Conservation (phyloP, 2,329 filamentous ascomycete species). For the Alternaria panax region DNA sequence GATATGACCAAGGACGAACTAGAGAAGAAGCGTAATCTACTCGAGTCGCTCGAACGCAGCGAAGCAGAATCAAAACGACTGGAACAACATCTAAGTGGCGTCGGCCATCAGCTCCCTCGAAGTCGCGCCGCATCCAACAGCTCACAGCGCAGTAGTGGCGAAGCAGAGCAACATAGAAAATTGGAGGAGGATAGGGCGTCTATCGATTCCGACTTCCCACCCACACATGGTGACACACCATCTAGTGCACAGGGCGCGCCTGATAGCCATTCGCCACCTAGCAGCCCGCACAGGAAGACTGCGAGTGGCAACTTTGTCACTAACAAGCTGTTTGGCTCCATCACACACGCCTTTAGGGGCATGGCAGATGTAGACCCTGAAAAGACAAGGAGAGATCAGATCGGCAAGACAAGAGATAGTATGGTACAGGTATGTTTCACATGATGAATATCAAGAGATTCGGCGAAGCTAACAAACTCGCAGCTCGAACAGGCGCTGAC, state of each 20-base stretch:
- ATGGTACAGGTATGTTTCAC: conserved; percentile 58
- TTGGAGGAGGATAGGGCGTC: conserved; percentile 80
- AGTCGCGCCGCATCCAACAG: conserved; percentile 71
- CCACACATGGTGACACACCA: conserved; percentile 76
- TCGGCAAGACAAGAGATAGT: conserved; percentile 92
- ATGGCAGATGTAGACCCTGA: conserved; percentile 97
- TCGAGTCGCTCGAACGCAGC: conserved; percentile 91
- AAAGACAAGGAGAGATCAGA: conserved; percentile 86
- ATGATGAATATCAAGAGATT: background rate
- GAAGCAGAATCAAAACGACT: conserved; percentile 92
- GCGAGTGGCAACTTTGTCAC: conserved; percentile 86
- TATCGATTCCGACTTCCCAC: conserved; percentile 95
- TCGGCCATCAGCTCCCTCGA: conserved; percentile 68
- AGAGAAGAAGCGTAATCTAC: conserved; percentile 79
- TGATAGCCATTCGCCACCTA: conserved; percentile 38
- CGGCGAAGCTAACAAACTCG: background rate
- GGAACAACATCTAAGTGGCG: conserved; percentile 85
- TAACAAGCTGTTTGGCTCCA: conserved; percentile 89
- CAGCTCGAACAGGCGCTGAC: conserved; percentile 88
- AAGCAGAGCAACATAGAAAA: conserved; percentile 52
- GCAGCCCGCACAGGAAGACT: conserved; percentile 73
- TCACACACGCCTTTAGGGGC: conserved; percentile 94
- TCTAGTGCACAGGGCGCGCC: conserved; percentile 77
- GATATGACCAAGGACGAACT: conserved; percentile 97
- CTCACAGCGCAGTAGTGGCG: conserved; percentile 52